Conservation (phyloP, 345 rosid species). For the Moricandia moricandioides region DNA sequence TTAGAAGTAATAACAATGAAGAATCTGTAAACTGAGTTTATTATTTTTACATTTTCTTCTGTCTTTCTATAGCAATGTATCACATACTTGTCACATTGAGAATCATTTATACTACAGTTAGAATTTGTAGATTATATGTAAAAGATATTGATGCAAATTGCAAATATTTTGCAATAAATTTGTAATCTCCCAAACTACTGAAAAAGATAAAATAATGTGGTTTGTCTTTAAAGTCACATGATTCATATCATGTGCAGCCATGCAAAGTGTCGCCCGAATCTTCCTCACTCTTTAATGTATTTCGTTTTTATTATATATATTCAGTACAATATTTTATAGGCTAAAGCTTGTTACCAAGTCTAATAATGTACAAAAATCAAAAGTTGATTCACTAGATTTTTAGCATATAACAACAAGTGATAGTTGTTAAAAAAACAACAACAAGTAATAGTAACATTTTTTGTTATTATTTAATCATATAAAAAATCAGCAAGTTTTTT, state of each 20-base stretch:
- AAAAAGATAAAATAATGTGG: conserved; percentile 35
- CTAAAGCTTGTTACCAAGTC: background rate
- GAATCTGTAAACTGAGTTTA: conserved; percentile 31
- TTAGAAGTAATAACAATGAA: conserved; percentile 40
- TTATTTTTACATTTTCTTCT: conserved; percentile 6
- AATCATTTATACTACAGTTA: conserved; percentile 27
- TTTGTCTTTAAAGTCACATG: conserved; percentile 38
- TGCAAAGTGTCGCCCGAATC: conserved; percentile 39
- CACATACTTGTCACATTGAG: conserved; percentile 5
- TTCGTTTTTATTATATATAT: conserved; percentile 1
- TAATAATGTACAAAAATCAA: background rate
- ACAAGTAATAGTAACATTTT: background rate
- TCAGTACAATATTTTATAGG: background rate
- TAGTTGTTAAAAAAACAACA: background rate
- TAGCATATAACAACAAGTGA: conserved; percentile 11
- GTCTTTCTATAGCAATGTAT: background rate
- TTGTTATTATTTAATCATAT: conserved; percentile 30
- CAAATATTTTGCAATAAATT: conserved; percentile 29
- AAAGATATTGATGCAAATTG: background rate
- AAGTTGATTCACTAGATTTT: background rate
- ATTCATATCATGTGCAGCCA: conserved; percentile 36
- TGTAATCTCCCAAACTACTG: conserved; percentile 34
- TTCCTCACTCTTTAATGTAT: conserved; percentile 32
- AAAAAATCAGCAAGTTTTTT: background rate
- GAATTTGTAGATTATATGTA: background rate